Evolutionary conservation across 441 rosid genomes (phyloP).

Genomic region (Pelargonium australe): DNA sequence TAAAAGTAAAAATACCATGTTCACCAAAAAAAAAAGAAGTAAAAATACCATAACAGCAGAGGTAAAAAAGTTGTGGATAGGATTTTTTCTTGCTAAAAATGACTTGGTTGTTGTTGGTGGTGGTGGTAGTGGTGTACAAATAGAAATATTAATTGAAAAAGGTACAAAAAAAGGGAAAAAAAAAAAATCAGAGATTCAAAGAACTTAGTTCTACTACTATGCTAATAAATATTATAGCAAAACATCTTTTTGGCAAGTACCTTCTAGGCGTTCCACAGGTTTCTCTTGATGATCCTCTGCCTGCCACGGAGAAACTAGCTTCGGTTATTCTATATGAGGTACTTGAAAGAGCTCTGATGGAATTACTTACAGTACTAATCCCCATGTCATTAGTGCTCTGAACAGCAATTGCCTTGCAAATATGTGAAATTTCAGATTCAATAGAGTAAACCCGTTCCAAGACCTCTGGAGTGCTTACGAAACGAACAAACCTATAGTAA

Average conservation of each 20-base stretch:
- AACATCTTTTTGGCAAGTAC: constrained; percentile 33
- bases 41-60: not conserved
- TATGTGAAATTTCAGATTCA: constrained; percentile 92
- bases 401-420: constrained; percentile 72
- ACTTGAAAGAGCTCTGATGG: constrained; percentile 14
- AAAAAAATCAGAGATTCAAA: too few relatives aligned
- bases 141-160: not conserved
- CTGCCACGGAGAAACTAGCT: constrained; percentile 30
- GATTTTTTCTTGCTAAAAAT: not conserved
- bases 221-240: constrained; percentile 2
- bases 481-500: constrained; percentile 83
- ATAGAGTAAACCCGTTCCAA: constrained; percentile 69
- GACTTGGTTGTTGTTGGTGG: too few relatives aligned
- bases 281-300: constrained; percentile 44
- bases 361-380: constrained; percentile 43
- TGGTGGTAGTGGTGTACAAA: not conserved
- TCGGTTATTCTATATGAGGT: constrained; percentile 4
- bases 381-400: constrained; percentile 62
- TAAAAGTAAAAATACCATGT: too few relatives aligned
- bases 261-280: constrained; percentile 49
- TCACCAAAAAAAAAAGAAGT: too few relatives aligned
- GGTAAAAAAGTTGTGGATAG: not conserved
- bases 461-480: constrained; percentile 90
- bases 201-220: not conserved
- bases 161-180: not conserved